Evolutionary conservation across 2,329 filamentous ascomycete species (phyloP).

Genomic region (Hirsutella thompsonii): DNA sequence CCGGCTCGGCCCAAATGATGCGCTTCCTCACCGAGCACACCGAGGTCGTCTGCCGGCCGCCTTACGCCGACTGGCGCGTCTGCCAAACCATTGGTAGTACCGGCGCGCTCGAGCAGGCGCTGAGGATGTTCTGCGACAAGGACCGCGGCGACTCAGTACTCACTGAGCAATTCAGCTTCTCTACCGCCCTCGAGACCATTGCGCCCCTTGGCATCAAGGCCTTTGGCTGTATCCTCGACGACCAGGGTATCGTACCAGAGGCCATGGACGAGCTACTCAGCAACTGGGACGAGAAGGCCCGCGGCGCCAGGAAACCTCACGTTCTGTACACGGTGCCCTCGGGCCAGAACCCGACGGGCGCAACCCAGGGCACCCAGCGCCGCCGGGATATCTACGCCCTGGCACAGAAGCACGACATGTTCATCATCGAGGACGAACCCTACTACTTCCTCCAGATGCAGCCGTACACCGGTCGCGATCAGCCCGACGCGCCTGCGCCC

Average conservation of each 20-base stretch:
- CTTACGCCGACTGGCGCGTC: conserved; percentile 83
- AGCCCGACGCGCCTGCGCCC: conserved; percentile 40
- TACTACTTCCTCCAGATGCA: conserved; percentile 92
- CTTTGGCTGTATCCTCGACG: conserved; percentile 38
- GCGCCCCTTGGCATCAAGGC: conserved; percentile 37
- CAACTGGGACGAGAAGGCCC: conserved; percentile 32
- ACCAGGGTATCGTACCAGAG: conserved; percentile 37
- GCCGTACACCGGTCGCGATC: conserved; percentile 47
- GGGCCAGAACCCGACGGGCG: conserved; percentile 84
- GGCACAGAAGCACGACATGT: conserved; percentile 72
- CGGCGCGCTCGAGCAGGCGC: conserved; percentile 67
- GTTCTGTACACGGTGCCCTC: conserved; percentile 53
- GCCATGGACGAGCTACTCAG: conserved; percentile 37
- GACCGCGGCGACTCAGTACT: conserved; percentile 64
- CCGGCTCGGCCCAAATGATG: conserved; percentile 74
- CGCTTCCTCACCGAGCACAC: conserved; percentile 92
- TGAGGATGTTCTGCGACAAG: conserved; percentile 65
- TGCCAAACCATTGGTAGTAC: conserved; percentile 79
- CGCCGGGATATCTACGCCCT: conserved; percentile 63
- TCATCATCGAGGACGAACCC: conserved; percentile 84
- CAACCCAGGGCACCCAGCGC: conserved; percentile 59
- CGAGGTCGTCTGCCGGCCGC: conserved; percentile 75
- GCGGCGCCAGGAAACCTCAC: conserved; percentile 36
- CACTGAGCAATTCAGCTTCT: conserved; percentile 87
- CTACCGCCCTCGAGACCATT: conserved; percentile 51